Evolutionary conservation across 148 eudicot genomes (phyloP), one percentile per base, ranked within the genome.

Genomic region (Euryodendron excelsum): DNA sequence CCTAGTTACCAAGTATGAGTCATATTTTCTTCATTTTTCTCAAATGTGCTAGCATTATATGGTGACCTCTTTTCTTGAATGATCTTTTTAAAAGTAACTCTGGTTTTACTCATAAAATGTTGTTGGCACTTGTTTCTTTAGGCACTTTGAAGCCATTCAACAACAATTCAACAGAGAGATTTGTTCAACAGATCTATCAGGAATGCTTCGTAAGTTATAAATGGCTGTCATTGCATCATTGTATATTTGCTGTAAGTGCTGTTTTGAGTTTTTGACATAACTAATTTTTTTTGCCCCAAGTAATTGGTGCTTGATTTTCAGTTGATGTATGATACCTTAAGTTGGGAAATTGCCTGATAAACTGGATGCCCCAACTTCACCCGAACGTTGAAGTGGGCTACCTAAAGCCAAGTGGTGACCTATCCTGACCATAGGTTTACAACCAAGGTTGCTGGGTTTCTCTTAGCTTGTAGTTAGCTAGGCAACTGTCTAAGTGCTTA

Each of bases 111-210:
- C 41, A 61, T 72, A 72, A 52, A 56, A 61, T 66, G 33, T 56
- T 27, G 34, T 31, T 36, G 58, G 15, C 25, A 65, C 52, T 62
- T 84, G 53, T 74, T 82, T 70, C 64, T 76, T 74, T 81, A 95
- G 99, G 89, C 93, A 93, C 85, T 96, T 91, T 87, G 93, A 89
- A 82, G 89, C 89, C 74, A 81, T 82, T 78, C 87, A 90, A 78
- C 85, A 85, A 67, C 86, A 78, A 71, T 87, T 90, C 41, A 83
- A 74, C 83, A 74, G 69, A 64, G 82, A 80, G 61, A 78, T 85
- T 77, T 72, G 81, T 75, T 87, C 97, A 33, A 79, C 83, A 79
- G 89, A 90, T 69, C 82, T 96, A 56, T 74, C 88, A 79, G 87
- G 80, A 65, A 83, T 85, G 87, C 88, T 96, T 58, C 78, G 98